phyloP scores from a whole-genome alignment of 192 early-diverging fungal genomes.

The Coemansia nantahalensis region DNA sequence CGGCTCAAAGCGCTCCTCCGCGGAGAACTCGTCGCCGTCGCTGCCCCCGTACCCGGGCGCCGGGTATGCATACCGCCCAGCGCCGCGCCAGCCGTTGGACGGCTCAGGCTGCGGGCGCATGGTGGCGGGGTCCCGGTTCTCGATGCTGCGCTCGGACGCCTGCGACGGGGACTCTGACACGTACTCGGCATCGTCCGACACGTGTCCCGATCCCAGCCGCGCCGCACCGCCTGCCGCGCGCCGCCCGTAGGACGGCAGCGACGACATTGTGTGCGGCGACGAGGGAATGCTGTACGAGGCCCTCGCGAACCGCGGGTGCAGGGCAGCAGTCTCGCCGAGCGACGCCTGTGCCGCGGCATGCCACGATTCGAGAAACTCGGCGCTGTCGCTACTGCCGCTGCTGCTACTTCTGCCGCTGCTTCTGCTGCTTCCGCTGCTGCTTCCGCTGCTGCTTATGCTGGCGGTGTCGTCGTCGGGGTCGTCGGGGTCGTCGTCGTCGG shows the following conservation, averaged over 20 bases:
- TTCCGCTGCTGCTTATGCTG: too few species aligned
- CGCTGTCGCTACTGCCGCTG: too few species aligned
- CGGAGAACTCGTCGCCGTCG: slow-evolving; percentile 10
- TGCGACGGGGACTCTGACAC: slow-evolving; percentile 8
- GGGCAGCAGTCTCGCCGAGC: not conserved
- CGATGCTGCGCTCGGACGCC: not conserved
- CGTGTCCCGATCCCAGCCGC: not conserved
- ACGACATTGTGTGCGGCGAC: slow-evolving; percentile 36
- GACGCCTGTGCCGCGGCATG: too few species aligned
- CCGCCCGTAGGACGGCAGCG: not conserved
- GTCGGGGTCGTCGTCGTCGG: too few species aligned
- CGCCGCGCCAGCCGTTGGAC: not conserved
- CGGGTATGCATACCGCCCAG: not conserved
- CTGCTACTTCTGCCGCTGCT: too few species aligned
- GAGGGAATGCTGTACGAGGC: slow-evolving; percentile 14
- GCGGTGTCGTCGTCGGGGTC: too few species aligned
- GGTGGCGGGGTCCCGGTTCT: not conserved
- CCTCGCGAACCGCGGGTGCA: not conserved
- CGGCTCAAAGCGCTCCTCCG: slow-evolving; percentile 3
- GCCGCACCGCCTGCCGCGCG: not conserved
- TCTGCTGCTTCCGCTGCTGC: too few species aligned
- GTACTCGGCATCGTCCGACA: not conserved
- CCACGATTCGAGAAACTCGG: too few species aligned
- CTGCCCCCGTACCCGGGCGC: too few species aligned
- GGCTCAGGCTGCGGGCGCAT: not conserved